phyloP scores from a whole-genome alignment of 106 monocot species.

The Ottelia alismoides region DNA sequence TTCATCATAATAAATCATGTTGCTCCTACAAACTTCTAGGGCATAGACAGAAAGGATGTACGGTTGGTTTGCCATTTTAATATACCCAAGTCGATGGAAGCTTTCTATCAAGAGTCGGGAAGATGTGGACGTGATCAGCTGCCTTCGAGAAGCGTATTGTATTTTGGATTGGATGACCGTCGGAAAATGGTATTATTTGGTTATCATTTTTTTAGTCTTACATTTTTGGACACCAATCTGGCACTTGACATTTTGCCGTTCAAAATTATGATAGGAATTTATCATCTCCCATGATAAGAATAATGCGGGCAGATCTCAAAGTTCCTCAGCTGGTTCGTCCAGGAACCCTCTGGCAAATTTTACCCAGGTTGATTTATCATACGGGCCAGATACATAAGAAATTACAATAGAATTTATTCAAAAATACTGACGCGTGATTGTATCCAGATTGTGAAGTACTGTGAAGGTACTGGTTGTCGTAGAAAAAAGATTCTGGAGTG shows the following conservation, averaged over 20 bases:
- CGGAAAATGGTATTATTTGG: slow-evolving; percentile 53
- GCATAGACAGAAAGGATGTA: slow-evolving; percentile 96
- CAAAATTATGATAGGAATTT: slow-evolving; percentile 43
- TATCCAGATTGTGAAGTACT: slow-evolving; percentile 83
- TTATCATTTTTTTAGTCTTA: not conserved
- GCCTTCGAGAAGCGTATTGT: slow-evolving; percentile 73
- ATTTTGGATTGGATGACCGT: slow-evolving; percentile 86
- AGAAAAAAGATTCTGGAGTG: slow-evolving; percentile 68
- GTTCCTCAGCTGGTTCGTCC: slow-evolving; percentile 20
- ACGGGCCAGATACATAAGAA: no score
- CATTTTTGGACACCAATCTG: no score
- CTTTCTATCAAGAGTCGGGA: slow-evolving; percentile 97
- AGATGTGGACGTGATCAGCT: slow-evolving; percentile 92
- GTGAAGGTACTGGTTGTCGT: slow-evolving; percentile 76
- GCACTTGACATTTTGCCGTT: not conserved
- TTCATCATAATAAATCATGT: no score
- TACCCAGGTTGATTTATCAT: slow-evolving; percentile 30
- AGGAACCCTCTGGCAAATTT: slow-evolving; percentile 60
- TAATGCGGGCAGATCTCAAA: slow-evolving; percentile 39
- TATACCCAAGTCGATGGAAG: slow-evolving; percentile 91
- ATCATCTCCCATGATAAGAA: slow-evolving; percentile 48
- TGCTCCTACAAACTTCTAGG: no score
- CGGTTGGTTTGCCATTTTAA: slow-evolving; percentile 80
- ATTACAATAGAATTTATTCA: no score
- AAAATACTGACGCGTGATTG: no score